phyloP scores from a whole-genome alignment of 192 early-diverging fungal genomes.

The Dimargaris cristalligena region DNA sequence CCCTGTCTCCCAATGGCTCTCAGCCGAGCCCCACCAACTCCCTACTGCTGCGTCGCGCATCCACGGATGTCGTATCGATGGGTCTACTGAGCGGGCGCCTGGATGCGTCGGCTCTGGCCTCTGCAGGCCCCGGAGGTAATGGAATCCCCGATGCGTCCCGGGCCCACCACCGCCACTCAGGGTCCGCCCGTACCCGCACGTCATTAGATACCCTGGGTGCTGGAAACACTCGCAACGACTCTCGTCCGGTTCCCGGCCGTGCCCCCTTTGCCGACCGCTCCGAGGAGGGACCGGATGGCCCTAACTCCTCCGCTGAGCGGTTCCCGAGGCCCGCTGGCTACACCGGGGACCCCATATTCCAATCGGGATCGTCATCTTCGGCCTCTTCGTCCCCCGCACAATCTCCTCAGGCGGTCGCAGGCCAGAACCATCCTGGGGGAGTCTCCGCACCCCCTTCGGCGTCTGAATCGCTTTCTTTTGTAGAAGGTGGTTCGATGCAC shows the following conservation, averaged over 20 bases:
- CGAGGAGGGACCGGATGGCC: not conserved
- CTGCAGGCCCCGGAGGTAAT: not conserved
- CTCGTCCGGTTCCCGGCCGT: not conserved
- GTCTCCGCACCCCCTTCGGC: not conserved
- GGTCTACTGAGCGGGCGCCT: not conserved
- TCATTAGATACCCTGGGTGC: not conserved
- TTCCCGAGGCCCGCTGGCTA: not conserved
- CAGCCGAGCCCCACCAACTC: not conserved
- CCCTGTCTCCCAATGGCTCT: not conserved
- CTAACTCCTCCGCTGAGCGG: not conserved
- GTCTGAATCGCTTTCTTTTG: not conserved
- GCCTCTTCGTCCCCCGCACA: not conserved
- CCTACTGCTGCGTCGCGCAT: conserved; percentile 4
- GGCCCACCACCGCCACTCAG: not conserved
- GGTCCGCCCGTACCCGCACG: not conserved
- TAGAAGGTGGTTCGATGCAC: not conserved
- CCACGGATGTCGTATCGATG: conserved; percentile 10
- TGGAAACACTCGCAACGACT: not conserved
- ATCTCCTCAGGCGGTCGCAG: not conserved
- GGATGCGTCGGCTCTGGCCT: not conserved
- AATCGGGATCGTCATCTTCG: no score
- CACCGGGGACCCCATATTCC: not conserved
- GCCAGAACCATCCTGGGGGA: not conserved
- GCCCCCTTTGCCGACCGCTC: no score
- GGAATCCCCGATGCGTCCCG: not conserved